Conservation (phyloP, 768 basidiomycete genomes). For the Lactifluus subvellereus region DNA sequence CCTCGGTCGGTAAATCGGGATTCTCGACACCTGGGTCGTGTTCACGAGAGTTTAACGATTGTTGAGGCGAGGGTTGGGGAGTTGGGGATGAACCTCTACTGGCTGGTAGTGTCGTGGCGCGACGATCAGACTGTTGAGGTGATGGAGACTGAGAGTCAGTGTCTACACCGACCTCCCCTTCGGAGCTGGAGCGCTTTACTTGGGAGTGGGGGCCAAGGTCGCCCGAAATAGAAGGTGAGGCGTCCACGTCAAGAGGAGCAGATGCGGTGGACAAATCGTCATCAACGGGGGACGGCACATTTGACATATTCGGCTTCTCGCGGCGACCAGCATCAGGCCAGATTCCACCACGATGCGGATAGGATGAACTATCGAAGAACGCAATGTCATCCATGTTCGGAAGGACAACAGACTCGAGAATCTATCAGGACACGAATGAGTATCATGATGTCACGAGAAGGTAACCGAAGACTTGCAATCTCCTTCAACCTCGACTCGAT, state of each 20-base stretch:
- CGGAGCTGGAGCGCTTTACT: slow-evolving; percentile 31
- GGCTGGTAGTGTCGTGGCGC: background rate
- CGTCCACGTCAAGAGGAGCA: slow-evolving; percentile 29
- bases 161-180: slow-evolving; percentile 27
- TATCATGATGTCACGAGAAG: slow-evolving; percentile 3
- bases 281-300: slow-evolving; percentile 22
- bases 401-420: slow-evolving; percentile 88
- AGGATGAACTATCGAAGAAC: slow-evolving; percentile 76
- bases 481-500: slow-evolving; percentile 88
- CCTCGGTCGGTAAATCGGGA: slow-evolving; percentile 1
- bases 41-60: background rate
- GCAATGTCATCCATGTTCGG: slow-evolving; percentile 99
- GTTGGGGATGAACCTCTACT: slow-evolving; percentile 15
- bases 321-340: slow-evolving; percentile 69
- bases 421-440: slow-evolving; percentile 41
- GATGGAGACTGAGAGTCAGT: background rate
- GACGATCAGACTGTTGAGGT: background rate
- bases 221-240: slow-evolving; percentile 19
- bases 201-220: slow-evolving; percentile 23
- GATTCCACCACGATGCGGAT: slow-evolving; percentile 77
- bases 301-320: slow-evolving; percentile 27
- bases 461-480: slow-evolving; percentile 48
- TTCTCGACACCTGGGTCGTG: background rate
- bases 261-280: slow-evolving; percentile 32
- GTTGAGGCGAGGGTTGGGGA: background rate